Evolutionary conservation across 2,329 filamentous ascomycete species (phyloP), one percentile per base, ranked within the genome.

Genomic region (Graphilbum fragrans): DNA sequence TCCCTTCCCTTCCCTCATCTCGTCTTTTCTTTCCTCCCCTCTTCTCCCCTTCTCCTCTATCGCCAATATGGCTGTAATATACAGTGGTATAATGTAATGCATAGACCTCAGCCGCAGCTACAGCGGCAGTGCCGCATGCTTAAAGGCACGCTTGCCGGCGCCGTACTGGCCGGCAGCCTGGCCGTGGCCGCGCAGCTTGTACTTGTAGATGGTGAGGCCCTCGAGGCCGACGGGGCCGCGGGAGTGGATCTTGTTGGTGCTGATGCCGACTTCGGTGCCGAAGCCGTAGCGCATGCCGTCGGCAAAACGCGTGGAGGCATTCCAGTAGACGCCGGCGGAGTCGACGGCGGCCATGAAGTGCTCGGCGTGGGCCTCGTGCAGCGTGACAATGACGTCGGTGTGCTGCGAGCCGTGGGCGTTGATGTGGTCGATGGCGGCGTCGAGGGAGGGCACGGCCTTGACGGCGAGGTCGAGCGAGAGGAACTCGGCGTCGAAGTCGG

Each of bases 211-310:
- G 58, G 86, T 94, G 58, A 98, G 63, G 1, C 92, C 92, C 56
- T 96, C 92, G 40, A 98, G 66, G 1, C 92, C 92, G 6, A 98
- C 92, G 0, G 92, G 92, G 0, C 92, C 92, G 39, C 92, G 71
- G 2, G 86, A 84, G 58, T 98, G 92, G 49, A 98, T 94, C 69
- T 96, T 98, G 69, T 95, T 98, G 38, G 92, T 98, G 65, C 85
- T 93, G 62, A 98, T 96, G 41, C 92, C 92, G 20, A 98, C 92
- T 64, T 98, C 92, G 0, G 92, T 96, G 37, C 92, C 92, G 62
- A 98, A 98, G 8, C 92, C 92, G 58, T 93, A 96, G 34, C 92
- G 74, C 83, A 94, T 95, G 8, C 92, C 92, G 59, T 98, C 92
- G 6, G 88, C 87, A 64, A 98, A 90, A 39, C 92, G 77, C 9